These are phyloP conservation scores for Penicillium taxi DNA, from an alignment of 495 filamentous ascomycete species.

Conservation along the genomic window DNA sequence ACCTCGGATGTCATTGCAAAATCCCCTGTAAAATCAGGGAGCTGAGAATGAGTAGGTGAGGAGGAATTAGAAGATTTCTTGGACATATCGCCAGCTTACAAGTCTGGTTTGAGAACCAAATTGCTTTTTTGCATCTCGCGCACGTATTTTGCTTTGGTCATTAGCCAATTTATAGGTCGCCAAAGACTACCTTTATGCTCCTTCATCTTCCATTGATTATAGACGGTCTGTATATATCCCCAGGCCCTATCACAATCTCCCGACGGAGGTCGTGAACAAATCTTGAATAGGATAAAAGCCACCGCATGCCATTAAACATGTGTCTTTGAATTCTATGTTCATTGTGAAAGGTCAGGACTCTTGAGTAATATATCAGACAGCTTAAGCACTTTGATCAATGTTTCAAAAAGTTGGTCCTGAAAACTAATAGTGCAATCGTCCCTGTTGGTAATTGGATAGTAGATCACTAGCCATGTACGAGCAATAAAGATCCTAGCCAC, in stretches of 20 bases:
- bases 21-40: too few relatives aligned
- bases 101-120: too few relatives aligned
- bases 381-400: slow-evolving; percentile 69
- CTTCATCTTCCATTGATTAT: slow-evolving; percentile 4
- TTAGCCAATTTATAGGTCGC: slow-evolving; percentile 5
- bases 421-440: slow-evolving; percentile 44
- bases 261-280: slow-evolving; percentile 12
- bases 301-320: slow-evolving; percentile 81
- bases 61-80: too few relatives aligned
- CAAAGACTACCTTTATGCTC: slow-evolving; percentile 6
- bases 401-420: slow-evolving; percentile 67
- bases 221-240: slow-evolving; percentile 5
- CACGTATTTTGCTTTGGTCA: slow-evolving; percentile 6
- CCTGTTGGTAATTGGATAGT: slow-evolving; percentile 49
- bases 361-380: slow-evolving; percentile 56
- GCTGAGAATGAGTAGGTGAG: too few relatives aligned
- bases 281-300: slow-evolving; percentile 50
- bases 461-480: slow-evolving; percentile 57
- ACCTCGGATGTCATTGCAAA: too few relatives aligned
- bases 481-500: slow-evolving; percentile 60
- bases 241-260: slow-evolving; percentile 7
- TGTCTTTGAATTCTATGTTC: slow-evolving; percentile 74
- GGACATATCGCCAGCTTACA: too few relatives aligned
- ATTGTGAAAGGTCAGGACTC: slow-evolving; percentile 53
- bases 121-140: slow-evolving; percentile 4